Base-by-base conservation (phyloP, 179 eudicot species). In the Dionaea muscipula region DNA sequence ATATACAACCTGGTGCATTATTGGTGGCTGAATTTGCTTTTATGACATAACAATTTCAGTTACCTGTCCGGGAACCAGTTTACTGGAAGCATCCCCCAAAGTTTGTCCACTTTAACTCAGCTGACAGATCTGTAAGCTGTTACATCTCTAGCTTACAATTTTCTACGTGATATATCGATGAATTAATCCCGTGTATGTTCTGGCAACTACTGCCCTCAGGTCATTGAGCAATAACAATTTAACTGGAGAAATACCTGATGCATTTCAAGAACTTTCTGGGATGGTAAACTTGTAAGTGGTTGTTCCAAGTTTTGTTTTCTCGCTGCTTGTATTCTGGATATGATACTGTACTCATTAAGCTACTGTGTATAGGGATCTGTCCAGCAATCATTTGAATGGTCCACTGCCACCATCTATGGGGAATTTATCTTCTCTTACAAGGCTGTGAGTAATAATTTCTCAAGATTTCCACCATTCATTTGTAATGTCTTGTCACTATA, bases 221-320 rank as follows among this genome's bases (percentile, higher is more conserved):
- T 84, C 99, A 26, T 63, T 93, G 41, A 81, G 71, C 68, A 56
- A 71, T 69, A 93, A 93, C 55, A 64, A 67, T 58, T 74, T 91
- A 71, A 75, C 81, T 37, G 98, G 98, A 62, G 86, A 68, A 38
- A 57, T 91, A 67, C 96, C 98, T 19, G 94, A 91, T 71, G 65
- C 82, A 56, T 91, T 91, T 68, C 69, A 72, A 53, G 84, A 57
- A 62, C 81, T 87, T 21, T 54, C 57, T 25, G 78, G 61, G 35
- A 69, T 91, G 72, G 74, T 81, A 64, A 93, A 81, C 68, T 75
- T 93, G 99, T 93, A 83, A 35, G 81, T 26, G 14, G 22, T 2
- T 6, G 19, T 16, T 56, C 1, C 41, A 3, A 7, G 36, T 56
- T 36, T 45, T 22, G 25, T 66, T 35, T 56, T 22, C 28, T 20